Evolutionary conservation across 2,329 filamentous ascomycete species (phyloP), one percentile per base, ranked within the genome.

Genomic region (Ophiostoma perfectum): DNA sequence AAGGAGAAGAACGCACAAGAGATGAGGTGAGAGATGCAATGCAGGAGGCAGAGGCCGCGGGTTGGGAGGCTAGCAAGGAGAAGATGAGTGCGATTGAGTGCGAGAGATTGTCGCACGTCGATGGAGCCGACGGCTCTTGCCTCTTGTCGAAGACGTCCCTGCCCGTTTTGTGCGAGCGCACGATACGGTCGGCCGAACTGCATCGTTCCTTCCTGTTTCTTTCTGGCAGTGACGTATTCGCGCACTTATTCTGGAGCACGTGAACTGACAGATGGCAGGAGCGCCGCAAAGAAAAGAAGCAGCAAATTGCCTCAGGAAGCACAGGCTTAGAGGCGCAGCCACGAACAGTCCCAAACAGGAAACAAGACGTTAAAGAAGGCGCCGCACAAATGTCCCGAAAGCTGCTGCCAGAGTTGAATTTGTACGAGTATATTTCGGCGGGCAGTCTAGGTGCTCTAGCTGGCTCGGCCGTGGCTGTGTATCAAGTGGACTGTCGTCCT

Each of bases 341-440:
- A 38, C 62, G 9, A 62, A 7, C 60, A 55, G 41, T 65, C 67
- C 66, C 49, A 52, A 68, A 55, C 12, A 38, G 47, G 67, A 65
- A 68, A 68, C 27, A 47, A 55, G 27, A 65, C 63, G 49, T 47
- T 47, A 39, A 47, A 45, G 47, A 55, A 68, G 67, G 47, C 67
- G 67, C 64, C 63, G 55, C 58, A 63, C 39, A 52, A 44, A 63
- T 16, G 16, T 36, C 36, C 52, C 12, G 18, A 44, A 60, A 66
- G 14, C 49, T 45, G n/a, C 27, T n/a, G 58, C 2, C 66, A 41
- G 7, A 8, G 41, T 5, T 16, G 36, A 64, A 39, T 52, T 52
- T 27, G 27, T 47, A n/a, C n/a, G n/a, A n/a, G n/a, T n/a, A 36
- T 62, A 62, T 62, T 41, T 62, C 58, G 38, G 38, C 58, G 11